Base-by-base conservation (phyloP, 129 eudicot genomes). In the Artemisia argyi region DNA sequence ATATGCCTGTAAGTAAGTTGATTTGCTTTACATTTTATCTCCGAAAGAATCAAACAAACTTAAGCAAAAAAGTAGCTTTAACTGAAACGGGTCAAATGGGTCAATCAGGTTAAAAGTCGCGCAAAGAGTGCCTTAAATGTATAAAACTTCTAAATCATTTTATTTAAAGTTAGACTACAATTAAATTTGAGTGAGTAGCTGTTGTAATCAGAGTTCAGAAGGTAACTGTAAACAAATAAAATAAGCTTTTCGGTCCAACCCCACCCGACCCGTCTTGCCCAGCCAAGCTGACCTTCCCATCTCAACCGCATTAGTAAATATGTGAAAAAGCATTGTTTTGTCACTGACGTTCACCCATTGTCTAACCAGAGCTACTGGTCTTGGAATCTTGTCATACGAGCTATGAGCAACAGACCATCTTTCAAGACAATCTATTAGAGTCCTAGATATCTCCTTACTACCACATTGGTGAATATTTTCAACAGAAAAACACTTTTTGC, bases 321-420 rank as follows among this genome's bases (percentile, higher is more conserved):
- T 68, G 59, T 17, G 13, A 17, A 35, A 44, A 66, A 22, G 52
- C 18, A 16, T 44, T 42, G 15, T 12, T 39, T 63, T 47, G 44
- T 74, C 75, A 87, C 93, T 72, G 73, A 90, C 99, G 96, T 88
- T 94, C 69, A 88, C 96, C 93, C 93, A 90, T 65, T 78, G 87
- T 69, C 85, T 88, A 70, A 94, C 82, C 71, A 94, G 69, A 72
- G 84, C 73, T 35, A 15, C 70, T 8, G 99, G 97, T 52, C 72
- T 46, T 16, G 96, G 84, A 67, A 94, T 81, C 72, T 64, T 67
- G 61, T 75, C 78, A 52, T 79, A 84, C 76, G 83, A 55, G 76
- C 49, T 79, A 71, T 88, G 83, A 56, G 94, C 89, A 81, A 56
- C 78, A 64, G 83, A 85, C 99, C 99, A 90, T 60, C 83, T 84